Base-by-base conservation (phyloP, 2,329 filamentous ascomycete species). In the Penicillium frequentans region DNA sequence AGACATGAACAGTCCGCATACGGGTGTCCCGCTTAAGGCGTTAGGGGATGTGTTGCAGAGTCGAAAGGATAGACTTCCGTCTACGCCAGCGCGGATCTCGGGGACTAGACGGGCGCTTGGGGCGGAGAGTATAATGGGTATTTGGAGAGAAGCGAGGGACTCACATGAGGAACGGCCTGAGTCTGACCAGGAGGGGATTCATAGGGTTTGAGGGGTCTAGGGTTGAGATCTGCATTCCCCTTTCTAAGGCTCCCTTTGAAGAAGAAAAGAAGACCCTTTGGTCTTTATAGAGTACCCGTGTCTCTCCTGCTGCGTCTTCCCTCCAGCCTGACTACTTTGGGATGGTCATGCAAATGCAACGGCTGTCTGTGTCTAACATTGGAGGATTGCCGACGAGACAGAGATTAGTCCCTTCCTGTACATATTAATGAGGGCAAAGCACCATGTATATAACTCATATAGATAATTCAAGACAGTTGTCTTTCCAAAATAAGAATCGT, bases 1-100 rank as follows among this genome's bases (percentile, higher is more conserved):
- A 19, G 74, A 75, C 60, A 56, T 76, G 44, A 59, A 66, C n/a
- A 52, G 50, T 10, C 27, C 55, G 0, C 55, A 59, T 14, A 66
- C 62, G 14, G 58, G 58, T 2, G 64, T 70, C 4, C 72, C 72
- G 9, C 45, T 71, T n/a, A 51, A 39, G 26, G 67, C 65, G 46
- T 53, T 74, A 44, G 73, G 68, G 23, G 73, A 76, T 63, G 66
- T 64, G n/a, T 62, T 74, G 42, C 54, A 64, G 56, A 57, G 64
- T 45, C 61, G 62, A 45, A 75, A 73, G 42, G 44, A 53, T 52
- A 47, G 42, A 13, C 52, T 67, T 35, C 49, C 57, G 21, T 53
- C 65, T 13, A 39, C 31, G 11, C 66, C 65, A 63, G 54, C 44
- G 44, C 63, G 60, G 52, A 52, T 68, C 29, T 44, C 55, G 37